Base-by-base conservation (phyloP, 1,284 basidiomycete species). In the Phlebopus sp. region DNA sequence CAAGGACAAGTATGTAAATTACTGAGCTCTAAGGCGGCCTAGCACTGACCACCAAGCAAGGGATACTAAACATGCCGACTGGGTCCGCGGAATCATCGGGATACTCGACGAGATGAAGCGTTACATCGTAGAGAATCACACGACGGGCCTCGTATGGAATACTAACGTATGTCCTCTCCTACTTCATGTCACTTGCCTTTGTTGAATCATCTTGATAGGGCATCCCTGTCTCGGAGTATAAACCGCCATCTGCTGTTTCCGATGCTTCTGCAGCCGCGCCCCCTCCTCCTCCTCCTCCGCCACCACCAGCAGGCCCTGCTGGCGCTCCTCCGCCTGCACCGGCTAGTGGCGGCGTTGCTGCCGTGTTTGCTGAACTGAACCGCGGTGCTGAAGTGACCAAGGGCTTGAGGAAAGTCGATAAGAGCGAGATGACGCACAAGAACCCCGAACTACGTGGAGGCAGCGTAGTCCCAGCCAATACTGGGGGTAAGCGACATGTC, bases 341-440 rank as follows among this genome's bases (percentile, higher is more conserved):
- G 6, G 58, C 74, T 14, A 70, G 67, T 0, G 77, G 78, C 13
- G 90, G 92, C 17, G 81, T 86, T 49, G 82, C 82, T 11, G 91
- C 92, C 5, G 90, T 99, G n/a, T 96, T 99, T 52, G 89, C 91
- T 1, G 82, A 93, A 53, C 73, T 99, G 45, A 98, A 98, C 66
- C 82, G 88, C 49, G 96, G 97, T 11, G 90, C 85, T 51, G 84
- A 87, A 13, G 86, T 99, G 47, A 98, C 96, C 7, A 91, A 89
- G 59, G 85, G 90, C 6, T 69, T 99, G 57, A 85, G 89, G 58
- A 98, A 97, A 68, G 97, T 99, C 15, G 92, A 97, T 66, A 84
- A 86, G 70, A 95, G 90, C 57, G 86, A 97, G 68, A 96, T 96
- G 94, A 98, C 94, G 6, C 97, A 99, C 76, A 98, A 99, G 79